Percentiles rank a stretch among this genome's conserved stretches.
Evolutionary conservation across 2,329 filamentous ascomycete species (phyloP).

Genomic region (Xylaria arbuscula): DNA sequence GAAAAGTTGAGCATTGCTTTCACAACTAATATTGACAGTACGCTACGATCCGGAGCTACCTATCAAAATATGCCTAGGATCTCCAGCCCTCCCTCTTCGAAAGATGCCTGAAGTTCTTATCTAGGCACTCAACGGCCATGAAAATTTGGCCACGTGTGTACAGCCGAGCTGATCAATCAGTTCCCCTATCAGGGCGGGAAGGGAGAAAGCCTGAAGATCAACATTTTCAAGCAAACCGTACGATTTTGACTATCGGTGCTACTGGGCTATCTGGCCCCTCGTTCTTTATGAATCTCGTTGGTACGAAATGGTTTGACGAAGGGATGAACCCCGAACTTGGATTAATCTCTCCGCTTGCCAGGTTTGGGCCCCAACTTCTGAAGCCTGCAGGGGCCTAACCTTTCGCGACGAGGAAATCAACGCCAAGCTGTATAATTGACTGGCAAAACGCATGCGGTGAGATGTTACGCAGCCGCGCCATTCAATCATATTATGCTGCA

Average conservation of each 20-base stretch:
- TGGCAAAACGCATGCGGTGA: not conserved
- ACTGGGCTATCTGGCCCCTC: not conserved
- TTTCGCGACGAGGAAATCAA: not conserved
- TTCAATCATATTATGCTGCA: not conserved
- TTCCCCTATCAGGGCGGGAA: not conserved
- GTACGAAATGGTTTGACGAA: not conserved
- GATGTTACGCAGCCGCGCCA: not conserved
- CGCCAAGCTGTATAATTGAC: not conserved
- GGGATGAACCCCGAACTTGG: not conserved
- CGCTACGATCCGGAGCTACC: not conserved
- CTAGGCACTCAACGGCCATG: not conserved
- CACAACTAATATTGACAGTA: not conserved
- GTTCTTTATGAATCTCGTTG: not conserved
- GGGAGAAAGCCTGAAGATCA: not conserved
- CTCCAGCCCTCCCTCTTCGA: not conserved
- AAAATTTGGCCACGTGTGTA: not conserved
- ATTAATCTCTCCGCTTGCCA: not conserved
- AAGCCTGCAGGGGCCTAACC: not conserved
- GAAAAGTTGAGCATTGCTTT: conserved; percentile 11
- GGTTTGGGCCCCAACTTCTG: not conserved
- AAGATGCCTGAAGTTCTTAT: too few relatives aligned
- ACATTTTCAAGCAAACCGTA: not conserved
- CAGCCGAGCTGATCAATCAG: not conserved
- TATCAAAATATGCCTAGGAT: not conserved
- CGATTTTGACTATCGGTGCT: not conserved